Base-by-base conservation (phyloP, 1,139 yeast species). In the Blastobotrys apis region DNA sequence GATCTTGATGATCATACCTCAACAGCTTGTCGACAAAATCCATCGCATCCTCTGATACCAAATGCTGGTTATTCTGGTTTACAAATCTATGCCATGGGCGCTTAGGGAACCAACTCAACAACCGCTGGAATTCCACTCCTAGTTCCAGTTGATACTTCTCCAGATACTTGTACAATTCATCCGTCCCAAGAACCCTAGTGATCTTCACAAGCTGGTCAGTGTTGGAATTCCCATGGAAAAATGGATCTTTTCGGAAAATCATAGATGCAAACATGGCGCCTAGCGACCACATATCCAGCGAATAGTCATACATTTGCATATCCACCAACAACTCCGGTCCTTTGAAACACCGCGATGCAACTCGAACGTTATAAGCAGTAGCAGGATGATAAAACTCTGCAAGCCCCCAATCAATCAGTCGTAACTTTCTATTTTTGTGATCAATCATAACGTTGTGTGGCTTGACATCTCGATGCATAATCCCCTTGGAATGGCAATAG, bases 401-500 rank as follows among this genome's bases (percentile, higher is more conserved):
- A 48, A 94, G 73, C 9, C 99, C 99, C 98, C 98, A 94, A 70
- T 94, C 99, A 54, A 94, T 94, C 53, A 94, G 75, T 53, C 97
- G 77, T 54, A 94, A 71, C 49, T 58, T 71, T 57, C 78, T 77
- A 54, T 74, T 73, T 44, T 78, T 78, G 55, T 92, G 97, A 64
- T 94, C 98, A 60, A 94, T 94, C 97, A 94, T 92, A 39, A 94
- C 94, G 62, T 94, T 94, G 63, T 94, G 97, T 23, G 98, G 98
- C 66, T 94, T 94, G 51, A 94, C 98, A 66, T 94, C 99, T 63
- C 99, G 75, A 67, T 94, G 99, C 86, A 94, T 94, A 52, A 94
- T 90, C 33, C 98, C 99, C 87, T 86, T 87, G 5, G 96, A 86
- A 67, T 94, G 99, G 39, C 94, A 84, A 64, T 78, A 94, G 66